These are phyloP conservation scores for Triticum aestivum DNA, from an alignment of 176 grass and related monocot species.

Conservation along the genomic window DNA sequence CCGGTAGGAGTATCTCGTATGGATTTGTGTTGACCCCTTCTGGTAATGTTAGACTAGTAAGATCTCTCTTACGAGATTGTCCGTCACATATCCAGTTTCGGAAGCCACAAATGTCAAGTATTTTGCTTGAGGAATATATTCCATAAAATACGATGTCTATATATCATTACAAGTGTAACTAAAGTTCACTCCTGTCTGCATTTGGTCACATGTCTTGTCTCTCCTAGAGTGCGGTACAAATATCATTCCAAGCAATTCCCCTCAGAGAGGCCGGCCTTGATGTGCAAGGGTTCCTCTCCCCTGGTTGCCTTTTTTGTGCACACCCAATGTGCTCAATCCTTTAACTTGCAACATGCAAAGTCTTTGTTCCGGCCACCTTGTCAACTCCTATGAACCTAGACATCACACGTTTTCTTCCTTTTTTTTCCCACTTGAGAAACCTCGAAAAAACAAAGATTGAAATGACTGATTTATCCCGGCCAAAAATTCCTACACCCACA, in stretches of 20 bases:
- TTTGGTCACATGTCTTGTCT: too few species aligned
- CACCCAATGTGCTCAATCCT: background rate
- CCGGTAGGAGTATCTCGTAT: too few species aligned
- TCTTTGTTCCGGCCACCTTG: background rate
- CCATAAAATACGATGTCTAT: too few species aligned
- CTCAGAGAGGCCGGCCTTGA: background rate
- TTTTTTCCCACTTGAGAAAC: background rate
- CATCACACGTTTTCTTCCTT: background rate
- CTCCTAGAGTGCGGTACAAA: too few species aligned
- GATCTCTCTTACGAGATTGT: background rate
- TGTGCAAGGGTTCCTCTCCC: conserved; percentile 38
- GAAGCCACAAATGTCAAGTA: too few species aligned
- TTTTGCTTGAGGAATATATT: too few species aligned
- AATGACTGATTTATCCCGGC: background rate
- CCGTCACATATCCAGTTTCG: too few species aligned
- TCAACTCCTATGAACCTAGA: background rate
- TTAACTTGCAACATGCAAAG: background rate
- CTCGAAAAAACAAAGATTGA: background rate
- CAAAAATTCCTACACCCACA: background rate
- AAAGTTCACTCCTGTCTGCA: too few species aligned
- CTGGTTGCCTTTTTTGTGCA: conserved; percentile 26
- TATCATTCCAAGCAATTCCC: background rate
- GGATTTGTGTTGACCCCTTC: background rate
- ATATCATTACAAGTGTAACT: too few species aligned
- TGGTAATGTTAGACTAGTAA: background rate